phyloP scores from a whole-genome alignment of 371 early-diverging fungal species.

The Neoconidiobolus thromboides region DNA sequence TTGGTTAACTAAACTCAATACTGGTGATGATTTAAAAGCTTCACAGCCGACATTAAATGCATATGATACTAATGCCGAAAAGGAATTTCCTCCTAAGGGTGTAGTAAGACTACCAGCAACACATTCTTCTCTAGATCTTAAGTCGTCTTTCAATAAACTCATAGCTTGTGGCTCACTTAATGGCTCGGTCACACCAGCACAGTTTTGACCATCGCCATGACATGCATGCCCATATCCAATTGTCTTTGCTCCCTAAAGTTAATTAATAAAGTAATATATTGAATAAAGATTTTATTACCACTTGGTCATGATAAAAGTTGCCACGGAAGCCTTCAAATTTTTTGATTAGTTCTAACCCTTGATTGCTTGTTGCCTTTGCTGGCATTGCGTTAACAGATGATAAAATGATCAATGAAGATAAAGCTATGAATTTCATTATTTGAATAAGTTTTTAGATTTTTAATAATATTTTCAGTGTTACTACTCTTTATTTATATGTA shows the following conservation, averaged over 20 bases:
- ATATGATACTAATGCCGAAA: background rate
- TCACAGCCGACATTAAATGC: background rate
- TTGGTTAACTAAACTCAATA: background rate
- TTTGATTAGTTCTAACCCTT: background rate
- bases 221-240: conserved; percentile 4
- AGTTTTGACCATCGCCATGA: background rate
- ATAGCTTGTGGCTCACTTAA: background rate
- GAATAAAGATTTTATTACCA: background rate
- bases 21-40: background rate
- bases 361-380: no score
- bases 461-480: no score
- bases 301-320: background rate
- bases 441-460: no score
- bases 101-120: background rate
- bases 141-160: background rate
- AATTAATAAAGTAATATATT: background rate
- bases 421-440: no score
- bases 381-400: no score
- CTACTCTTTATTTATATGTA: no score
- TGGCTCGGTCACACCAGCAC: background rate
- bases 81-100: background rate
- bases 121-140: background rate
- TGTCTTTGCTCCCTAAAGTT: background rate
- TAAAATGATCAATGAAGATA: no score
- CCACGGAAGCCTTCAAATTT: background rate